phyloP scores from a whole-genome alignment of 805 yeast genomes.

The Trichomonascus vanleenenianus region DNA sequence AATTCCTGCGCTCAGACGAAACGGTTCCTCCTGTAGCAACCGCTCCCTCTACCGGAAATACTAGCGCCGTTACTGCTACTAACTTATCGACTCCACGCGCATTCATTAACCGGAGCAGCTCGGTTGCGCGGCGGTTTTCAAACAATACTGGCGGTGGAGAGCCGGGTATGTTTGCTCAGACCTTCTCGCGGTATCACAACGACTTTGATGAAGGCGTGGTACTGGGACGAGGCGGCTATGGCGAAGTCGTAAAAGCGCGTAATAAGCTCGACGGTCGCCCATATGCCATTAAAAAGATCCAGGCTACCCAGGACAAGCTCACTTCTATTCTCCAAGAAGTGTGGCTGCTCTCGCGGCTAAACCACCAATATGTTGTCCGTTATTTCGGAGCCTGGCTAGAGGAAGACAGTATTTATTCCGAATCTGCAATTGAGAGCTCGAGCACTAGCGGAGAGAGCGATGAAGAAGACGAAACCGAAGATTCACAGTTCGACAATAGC shows the following conservation, averaged over 20 bases:
- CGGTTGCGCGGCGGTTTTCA: background rate
- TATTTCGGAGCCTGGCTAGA: conserved; percentile 98
- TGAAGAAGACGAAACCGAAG: conserved; percentile 7
- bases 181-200: conserved; percentile 68
- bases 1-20: conserved; percentile 59
- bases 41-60: background rate
- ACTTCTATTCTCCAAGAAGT: conserved; percentile 85
- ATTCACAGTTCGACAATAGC: background rate
- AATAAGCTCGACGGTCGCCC: conserved; percentile 89
- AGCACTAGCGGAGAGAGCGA: conserved; percentile 20
- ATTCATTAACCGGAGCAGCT: background rate
- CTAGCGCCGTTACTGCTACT: background rate
- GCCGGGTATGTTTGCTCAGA: background rate
- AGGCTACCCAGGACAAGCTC: conserved; percentile 71
- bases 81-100: background rate
- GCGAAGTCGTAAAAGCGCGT: conserved; percentile 96
- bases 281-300: conserved; percentile 88
- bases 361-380: conserved; percentile 92
- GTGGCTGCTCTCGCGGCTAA: conserved; percentile 79
- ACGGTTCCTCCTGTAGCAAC: background rate
- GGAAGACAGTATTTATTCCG: conserved; percentile 42
- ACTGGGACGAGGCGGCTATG: conserved; percentile 92
- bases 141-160: background rate
- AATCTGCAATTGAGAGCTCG: conserved; percentile 28
- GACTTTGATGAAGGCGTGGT: conserved; percentile 94